Base-by-base conservation (phyloP, 2,329 filamentous ascomycete species). In the Colletotrichum graminicola region DNA sequence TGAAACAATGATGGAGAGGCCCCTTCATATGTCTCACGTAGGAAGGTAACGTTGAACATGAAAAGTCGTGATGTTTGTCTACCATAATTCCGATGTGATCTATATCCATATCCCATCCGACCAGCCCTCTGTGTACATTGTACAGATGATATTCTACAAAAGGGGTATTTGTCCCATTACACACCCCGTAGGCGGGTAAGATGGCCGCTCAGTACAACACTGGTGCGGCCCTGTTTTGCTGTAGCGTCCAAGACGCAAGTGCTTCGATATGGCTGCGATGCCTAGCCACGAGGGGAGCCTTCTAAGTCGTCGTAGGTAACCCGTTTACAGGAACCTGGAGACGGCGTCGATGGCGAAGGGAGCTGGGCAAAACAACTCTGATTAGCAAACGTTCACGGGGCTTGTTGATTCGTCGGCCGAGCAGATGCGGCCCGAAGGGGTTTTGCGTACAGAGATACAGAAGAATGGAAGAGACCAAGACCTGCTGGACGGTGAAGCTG, bases 361-460 rank as follows among this genome's bases (percentile, higher is more conserved):
- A 67, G 88, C 89, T 90, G 64, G 29, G 29, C n/a, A 36, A 23
- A 41, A 41, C 2, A 45, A 8, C 26, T 52, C 23, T 41, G 16
- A n/a, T 62, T 63, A 59, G 59, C 10, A 14, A 45, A 26, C 12
- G 8, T 23, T n/a, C 43, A 8, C 32, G 41, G 34, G 16, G 11
- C 47, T 62, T 7, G 55, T 23, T 45, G 39, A 26, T n/a, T 45
- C 4, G 7, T 7, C 23, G 23, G 47, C 32, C 12, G 21, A 8
- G 12, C 8, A 21, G 21, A 16, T 18, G 8, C 3, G 10, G 12
- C 12, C 1, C 8, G 23, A n/a, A 34, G 23, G 0, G 2, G 0
- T 34, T 26, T 23, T 11, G 79, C 92, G 68, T 89, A 96, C 93
- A 94, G 72, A 96, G 83, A 80, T 95, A 95, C 60, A 96, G 87